Evolutionary conservation across 192 early-diverging fungal species (phyloP).

Genomic region (Linderina pennispora): DNA sequence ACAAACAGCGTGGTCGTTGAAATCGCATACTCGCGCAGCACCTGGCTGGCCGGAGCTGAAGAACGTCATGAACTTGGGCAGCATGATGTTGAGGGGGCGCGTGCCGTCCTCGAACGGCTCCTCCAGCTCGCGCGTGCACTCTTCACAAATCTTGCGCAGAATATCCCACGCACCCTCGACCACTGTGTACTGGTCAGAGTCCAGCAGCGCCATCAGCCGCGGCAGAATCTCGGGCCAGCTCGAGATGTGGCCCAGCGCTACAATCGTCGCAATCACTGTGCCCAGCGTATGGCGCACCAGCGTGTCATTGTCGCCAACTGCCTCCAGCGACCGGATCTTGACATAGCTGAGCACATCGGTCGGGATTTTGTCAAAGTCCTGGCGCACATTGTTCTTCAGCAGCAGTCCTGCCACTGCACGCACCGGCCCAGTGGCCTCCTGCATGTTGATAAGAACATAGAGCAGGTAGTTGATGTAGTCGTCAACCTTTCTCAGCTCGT

Average conservation of each 20-base stretch:
- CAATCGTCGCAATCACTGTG: conserved; percentile 83
- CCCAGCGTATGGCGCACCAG: conserved; percentile 77
- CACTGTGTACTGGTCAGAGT: conserved; percentile 58
- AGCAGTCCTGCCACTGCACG: conserved; percentile 82
- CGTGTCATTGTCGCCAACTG: conserved; percentile 64
- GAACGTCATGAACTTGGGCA: conserved; percentile 83
- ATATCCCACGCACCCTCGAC: conserved; percentile 86
- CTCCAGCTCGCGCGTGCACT: conserved; percentile 76
- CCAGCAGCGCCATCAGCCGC: conserved; percentile 71
- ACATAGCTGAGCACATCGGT: conserved; percentile 62
- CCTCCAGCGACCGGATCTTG: conserved; percentile 52
- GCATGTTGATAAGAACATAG: conserved; percentile 74
- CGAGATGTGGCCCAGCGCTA: conserved; percentile 58
- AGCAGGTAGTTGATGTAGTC: conserved; percentile 90
- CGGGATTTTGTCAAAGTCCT: conserved; percentile 47
- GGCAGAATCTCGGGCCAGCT: conserved; percentile 83
- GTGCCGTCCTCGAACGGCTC: conserved; percentile 62
- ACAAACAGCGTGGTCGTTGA: conserved; percentile 85
- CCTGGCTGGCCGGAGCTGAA: conserved; percentile 69
- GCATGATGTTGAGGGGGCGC: conserved; percentile 75
- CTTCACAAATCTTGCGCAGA: conserved; percentile 94
- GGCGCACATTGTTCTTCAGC: conserved; percentile 71
- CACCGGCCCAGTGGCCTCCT: conserved; percentile 56
- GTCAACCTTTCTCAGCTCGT: conserved; percentile 69
- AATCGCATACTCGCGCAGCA: conserved; percentile 78